Evolutionary conservation across 2,329 filamentous ascomycete genomes (phyloP).

Genomic region (Alternaria longipes): DNA sequence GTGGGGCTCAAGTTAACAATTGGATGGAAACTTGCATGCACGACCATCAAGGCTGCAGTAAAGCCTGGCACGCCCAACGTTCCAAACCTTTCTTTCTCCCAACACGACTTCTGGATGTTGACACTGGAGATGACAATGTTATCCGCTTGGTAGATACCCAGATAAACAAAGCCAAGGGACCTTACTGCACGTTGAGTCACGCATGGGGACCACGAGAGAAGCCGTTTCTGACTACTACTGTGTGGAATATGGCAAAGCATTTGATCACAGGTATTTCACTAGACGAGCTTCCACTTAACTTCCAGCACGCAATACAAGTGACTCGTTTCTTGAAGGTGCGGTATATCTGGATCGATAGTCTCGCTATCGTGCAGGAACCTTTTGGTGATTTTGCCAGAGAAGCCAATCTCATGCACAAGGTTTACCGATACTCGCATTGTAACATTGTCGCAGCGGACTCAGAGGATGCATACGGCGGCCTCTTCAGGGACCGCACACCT

Average conservation of each 20-base stretch:
- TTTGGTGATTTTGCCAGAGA: constrained; percentile 20
- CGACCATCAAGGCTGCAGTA: constrained; percentile 3
- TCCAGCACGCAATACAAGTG: constrained; percentile 3
- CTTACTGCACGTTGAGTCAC: constrained; percentile 35
- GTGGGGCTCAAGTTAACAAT: not conserved
- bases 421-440: too few species aligned
- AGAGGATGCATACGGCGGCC: too few species aligned
- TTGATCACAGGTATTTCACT: not conserved
- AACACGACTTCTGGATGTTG: constrained; percentile 3
- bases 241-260: not conserved
- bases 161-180: constrained; percentile 10
- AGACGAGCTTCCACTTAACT: not conserved
- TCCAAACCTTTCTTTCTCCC: constrained; percentile 2
- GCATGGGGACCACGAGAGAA: constrained; percentile 26
- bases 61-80: not conserved
- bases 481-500: too few species aligned
- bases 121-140: not conserved
- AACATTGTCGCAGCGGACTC: too few species aligned
- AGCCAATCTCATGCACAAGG: too few species aligned
- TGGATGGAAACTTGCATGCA: constrained; percentile 4
- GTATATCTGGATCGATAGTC: constrained; percentile 37
- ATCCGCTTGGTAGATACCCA: constrained; percentile 18
- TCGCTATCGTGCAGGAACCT: constrained; percentile 19
- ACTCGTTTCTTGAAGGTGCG: constrained; percentile 27
- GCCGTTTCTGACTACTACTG: not conserved